phyloP scores from a whole-genome alignment of 2,329 filamentous ascomycete species.

The Raffaelea ambrosiae region DNA sequence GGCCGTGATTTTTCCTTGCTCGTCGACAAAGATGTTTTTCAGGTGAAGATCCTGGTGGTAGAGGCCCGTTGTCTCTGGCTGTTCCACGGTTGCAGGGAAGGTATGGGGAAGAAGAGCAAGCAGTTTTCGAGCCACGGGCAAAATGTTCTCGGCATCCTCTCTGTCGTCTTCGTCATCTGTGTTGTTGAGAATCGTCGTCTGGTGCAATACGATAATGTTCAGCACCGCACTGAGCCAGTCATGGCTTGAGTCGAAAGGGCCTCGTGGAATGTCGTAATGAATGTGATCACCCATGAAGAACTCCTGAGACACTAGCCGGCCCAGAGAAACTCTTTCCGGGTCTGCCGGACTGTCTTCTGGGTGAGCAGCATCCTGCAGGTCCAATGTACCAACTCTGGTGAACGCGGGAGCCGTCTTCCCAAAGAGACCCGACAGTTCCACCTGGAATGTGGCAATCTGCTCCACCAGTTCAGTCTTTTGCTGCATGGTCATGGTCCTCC shows the following conservation, averaged over 20 bases:
- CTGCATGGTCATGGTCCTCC: background rate
- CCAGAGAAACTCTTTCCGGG: background rate
- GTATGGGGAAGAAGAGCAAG: background rate
- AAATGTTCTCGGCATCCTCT: conserved; percentile 1
- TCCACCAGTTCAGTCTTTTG: background rate
- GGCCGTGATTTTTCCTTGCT: conserved; percentile 23
- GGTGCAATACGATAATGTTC: background rate
- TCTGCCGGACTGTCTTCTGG: no score
- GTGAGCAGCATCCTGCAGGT: no score
- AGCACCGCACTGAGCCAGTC: background rate
- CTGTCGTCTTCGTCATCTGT: conserved; percentile 16
- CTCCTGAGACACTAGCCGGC: background rate
- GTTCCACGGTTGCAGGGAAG: conserved; percentile 27
- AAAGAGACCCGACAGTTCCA: background rate
- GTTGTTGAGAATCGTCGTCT: background rate
- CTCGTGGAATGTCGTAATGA: background rate
- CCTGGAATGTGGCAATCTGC: background rate
- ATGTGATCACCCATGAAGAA: background rate
- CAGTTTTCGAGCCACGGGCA: background rate
- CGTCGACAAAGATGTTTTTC: conserved; percentile 30
- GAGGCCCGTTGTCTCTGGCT: conserved; percentile 20
- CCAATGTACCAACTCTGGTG: background rate
- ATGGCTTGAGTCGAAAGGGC: background rate
- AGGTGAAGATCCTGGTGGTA: conserved; percentile 27
- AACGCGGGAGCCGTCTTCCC: background rate